A percentile compares a stretch with the other conserved stretches of the same genome.
phyloP scores from a whole-genome alignment of 2,329 filamentous ascomycete species.

The Phyllosticta citriasiana region DNA sequence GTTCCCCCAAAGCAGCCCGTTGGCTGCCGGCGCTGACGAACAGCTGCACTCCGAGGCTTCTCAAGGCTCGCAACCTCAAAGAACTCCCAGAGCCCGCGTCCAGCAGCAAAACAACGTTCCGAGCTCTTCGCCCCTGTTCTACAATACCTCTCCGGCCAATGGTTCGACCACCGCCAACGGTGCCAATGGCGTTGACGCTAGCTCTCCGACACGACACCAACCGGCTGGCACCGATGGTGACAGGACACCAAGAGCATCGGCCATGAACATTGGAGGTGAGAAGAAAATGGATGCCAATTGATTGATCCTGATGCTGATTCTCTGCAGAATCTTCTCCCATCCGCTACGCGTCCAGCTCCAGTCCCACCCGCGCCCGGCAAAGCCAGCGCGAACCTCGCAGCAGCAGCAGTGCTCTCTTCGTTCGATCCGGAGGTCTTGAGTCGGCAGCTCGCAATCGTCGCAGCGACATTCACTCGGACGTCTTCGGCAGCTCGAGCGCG shows the following conservation, averaged over 20 bases:
- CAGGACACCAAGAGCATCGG: constrained; percentile 60
- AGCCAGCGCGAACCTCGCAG: constrained; percentile 59
- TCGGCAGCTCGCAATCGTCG: constrained; percentile 55
- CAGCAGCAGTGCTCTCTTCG: constrained; percentile 80
- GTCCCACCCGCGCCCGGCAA: constrained; percentile 54
- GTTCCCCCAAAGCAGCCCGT: constrained; percentile 42
- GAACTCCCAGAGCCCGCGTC: constrained; percentile 33
- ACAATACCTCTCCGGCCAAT: constrained; percentile 50
- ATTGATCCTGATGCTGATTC: constrained; percentile 13
- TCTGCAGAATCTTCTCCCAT: constrained; percentile 79
- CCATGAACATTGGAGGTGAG: constrained; percentile 53
- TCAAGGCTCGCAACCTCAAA: constrained; percentile 23
- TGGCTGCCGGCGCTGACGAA: constrained; percentile 29
- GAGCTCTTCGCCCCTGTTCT: constrained; percentile 75
- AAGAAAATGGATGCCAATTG: neutral
- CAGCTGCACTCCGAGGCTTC: constrained; percentile 35
- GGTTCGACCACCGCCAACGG: constrained; percentile 30
- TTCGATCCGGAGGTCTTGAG: constrained; percentile 49
- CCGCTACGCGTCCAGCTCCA: constrained; percentile 82
- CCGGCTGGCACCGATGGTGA: constrained; percentile 46
- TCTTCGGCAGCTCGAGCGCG: constrained; percentile 41
- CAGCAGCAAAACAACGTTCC: constrained; percentile 34
- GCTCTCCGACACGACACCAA: constrained; percentile 32
- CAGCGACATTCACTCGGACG: constrained; percentile 80
- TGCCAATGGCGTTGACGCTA: constrained; percentile 21